Percentiles rank a stretch among this genome's conserved stretches.
These are phyloP conservation scores for Spergularia marina DNA, from an alignment of 148 eudicot genomes.

Conservation along the genomic window DNA sequence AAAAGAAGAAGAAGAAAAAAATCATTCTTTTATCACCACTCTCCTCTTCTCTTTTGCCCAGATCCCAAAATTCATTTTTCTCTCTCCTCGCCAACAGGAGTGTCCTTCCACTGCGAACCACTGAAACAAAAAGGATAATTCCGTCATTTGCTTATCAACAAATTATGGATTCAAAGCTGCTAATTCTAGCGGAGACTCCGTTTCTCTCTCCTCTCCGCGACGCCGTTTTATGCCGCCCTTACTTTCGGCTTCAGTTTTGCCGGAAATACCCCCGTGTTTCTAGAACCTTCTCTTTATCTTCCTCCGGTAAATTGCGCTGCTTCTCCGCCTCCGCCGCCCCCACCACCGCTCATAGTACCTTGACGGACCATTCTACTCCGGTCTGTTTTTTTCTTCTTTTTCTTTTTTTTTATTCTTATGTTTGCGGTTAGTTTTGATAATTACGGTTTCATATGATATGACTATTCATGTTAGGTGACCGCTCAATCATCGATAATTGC, in stretches of 20 bases:
- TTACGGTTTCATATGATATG: not conserved
- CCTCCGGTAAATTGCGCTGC: not conserved
- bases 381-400: constrained; percentile 6
- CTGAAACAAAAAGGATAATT: not conserved
- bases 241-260: constrained; percentile 20
- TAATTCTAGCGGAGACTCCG: constrained; percentile 30
- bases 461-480: no score
- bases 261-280: constrained; percentile 27
- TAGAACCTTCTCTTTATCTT: constrained; percentile 21
- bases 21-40: not conserved
- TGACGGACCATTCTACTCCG: constrained; percentile 24
- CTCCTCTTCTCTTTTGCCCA: not conserved
- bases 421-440: not conserved
- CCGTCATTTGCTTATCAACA: not conserved
- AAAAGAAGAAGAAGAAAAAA: not conserved
- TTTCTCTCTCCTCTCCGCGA: constrained; percentile 26
- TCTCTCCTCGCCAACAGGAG: not conserved
- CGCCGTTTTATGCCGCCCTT: constrained; percentile 17
- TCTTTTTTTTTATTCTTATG: not conserved
- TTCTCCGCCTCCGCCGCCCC: constrained; percentile 22
- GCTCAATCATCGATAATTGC: no score
- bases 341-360: constrained; percentile 19
- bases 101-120: not conserved
- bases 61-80: not conserved
- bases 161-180: constrained; percentile 39